Conservation (phyloP, 163 green algal genomes). For the Trebouxia gelatinosa region DNA sequence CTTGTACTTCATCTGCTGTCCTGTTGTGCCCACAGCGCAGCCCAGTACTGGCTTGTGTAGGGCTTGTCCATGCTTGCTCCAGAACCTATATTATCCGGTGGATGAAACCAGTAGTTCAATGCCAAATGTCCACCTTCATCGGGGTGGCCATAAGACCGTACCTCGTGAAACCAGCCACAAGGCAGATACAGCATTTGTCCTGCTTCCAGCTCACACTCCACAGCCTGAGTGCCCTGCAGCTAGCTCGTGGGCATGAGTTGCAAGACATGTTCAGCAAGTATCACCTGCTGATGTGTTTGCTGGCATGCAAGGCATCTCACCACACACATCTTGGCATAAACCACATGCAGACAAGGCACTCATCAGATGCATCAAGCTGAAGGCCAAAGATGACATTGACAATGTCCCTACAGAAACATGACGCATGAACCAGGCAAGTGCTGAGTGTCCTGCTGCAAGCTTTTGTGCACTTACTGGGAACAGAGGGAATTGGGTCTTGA, state of each 20-base stretch:
- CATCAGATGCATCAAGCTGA: too few relatives aligned
- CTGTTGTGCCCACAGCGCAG: not conserved
- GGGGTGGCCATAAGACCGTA: constrained; percentile 47
- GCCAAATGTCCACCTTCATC: constrained; percentile 55
- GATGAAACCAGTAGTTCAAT: constrained; percentile 83
- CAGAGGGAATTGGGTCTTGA: constrained; percentile 41
- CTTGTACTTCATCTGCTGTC: not conserved
- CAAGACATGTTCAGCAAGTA: too few relatives aligned
- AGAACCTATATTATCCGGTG: constrained; percentile 67
- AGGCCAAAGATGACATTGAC: too few relatives aligned
- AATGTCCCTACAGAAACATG: too few relatives aligned
- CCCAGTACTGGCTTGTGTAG: not conserved
- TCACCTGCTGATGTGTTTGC: too few relatives aligned
- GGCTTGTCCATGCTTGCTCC: not conserved
- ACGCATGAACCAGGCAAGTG: too few relatives aligned
- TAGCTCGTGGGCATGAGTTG: too few relatives aligned
- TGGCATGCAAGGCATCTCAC: too few relatives aligned
- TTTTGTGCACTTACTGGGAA: constrained; percentile 57
- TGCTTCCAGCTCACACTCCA: constrained; percentile 46
- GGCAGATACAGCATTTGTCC: constrained; percentile 78
- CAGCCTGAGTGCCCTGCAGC: constrained; percentile 34
- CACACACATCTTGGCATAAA: too few relatives aligned
- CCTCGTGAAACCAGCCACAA: constrained; percentile 82
- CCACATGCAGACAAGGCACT: too few relatives aligned
- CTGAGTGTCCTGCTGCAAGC: too few relatives aligned